Percentiles rank a stretch among this genome's conserved stretches.
Evolutionary conservation across 768 basidiomycete genomes (phyloP).

Genomic region (Xerocomellus amylosporus): DNA sequence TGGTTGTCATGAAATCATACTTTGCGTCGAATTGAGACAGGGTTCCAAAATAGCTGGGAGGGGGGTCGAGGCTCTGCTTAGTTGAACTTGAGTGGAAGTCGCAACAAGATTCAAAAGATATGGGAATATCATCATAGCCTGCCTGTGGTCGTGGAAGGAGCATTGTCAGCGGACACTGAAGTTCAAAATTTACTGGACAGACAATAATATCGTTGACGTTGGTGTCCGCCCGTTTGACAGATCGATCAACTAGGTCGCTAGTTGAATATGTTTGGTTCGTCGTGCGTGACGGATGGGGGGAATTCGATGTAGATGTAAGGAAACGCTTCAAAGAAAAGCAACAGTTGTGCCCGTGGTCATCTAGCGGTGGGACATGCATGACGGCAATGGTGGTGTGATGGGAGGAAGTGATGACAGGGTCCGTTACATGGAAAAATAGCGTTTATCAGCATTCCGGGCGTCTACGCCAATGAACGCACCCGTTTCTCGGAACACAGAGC

Average conservation of each 20-base stretch:
- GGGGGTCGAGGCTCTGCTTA: constrained; percentile 29
- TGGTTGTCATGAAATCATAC: constrained; percentile 46
- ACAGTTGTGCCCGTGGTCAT: constrained; percentile 20
- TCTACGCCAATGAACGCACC: constrained; percentile 11
- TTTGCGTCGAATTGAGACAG: constrained; percentile 12
- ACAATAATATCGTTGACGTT: constrained; percentile 6
- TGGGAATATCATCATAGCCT: constrained; percentile 18
- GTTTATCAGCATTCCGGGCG: constrained; percentile 33
- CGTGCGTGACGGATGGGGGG: neutral
- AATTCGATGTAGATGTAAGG: constrained; percentile 7
- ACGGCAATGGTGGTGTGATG: neutral
- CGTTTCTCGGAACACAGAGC: constrained; percentile 16
- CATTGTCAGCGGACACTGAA: neutral
- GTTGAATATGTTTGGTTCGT: neutral
- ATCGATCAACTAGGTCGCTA: neutral
- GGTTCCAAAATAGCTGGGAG: constrained; percentile 41
- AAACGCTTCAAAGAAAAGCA: constrained; percentile 24
- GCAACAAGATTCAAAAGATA: constrained; percentile 42
- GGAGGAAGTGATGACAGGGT: constrained; percentile 2
- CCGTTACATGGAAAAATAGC: constrained; percentile 19
- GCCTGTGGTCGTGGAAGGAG: constrained; percentile 2
- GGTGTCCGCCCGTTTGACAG: constrained; percentile 4
- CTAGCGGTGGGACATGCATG: constrained; percentile 28
- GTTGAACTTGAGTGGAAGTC: constrained; percentile 38
- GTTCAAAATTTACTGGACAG: neutral